A percentile compares a stretch with the other conserved stretches of the same genome.
phyloP scores from a whole-genome alignment of 768 basidiomycete species.

The Suillus variegatus region DNA sequence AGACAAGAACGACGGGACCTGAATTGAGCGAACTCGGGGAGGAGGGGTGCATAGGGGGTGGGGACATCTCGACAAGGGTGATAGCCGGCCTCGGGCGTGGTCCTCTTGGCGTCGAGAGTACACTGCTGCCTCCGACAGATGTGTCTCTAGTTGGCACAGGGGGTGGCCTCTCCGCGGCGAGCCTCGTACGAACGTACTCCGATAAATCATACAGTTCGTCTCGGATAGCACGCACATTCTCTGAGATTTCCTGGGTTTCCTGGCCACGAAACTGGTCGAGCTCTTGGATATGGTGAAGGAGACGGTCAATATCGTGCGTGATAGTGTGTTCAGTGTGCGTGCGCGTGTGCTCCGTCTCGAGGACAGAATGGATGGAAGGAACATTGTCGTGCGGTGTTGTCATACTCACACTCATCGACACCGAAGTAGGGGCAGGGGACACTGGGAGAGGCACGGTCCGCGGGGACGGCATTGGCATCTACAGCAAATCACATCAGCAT shows the following conservation, averaged over 20 bases:
- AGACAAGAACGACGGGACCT: constrained; percentile 45
- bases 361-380: constrained; percentile 49
- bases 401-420: constrained; percentile 48
- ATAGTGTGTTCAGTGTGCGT: constrained; percentile 43
- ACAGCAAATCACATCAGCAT: constrained; percentile 21
- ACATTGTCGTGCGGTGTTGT: constrained; percentile 47
- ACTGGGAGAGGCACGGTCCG: constrained; percentile 27
- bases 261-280: constrained; percentile 62
- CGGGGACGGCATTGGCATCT: constrained; percentile 28
- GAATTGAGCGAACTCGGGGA: constrained; percentile 41
- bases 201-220: constrained; percentile 68
- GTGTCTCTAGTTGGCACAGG: constrained; percentile 36
- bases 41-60: constrained; percentile 42
- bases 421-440: constrained; percentile 39
- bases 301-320: constrained; percentile 52
- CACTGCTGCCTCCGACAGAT: constrained; percentile 46
- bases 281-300: constrained; percentile 60
- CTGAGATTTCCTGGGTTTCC: constrained; percentile 64
- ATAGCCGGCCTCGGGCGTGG: constrained; percentile 25
- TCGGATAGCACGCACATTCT: constrained; percentile 69
- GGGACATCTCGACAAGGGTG: constrained; percentile 40
- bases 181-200: constrained; percentile 49
- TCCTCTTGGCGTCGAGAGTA: constrained; percentile 34
- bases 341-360: constrained; percentile 45
- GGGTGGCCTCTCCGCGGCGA: constrained; percentile 21